phyloP scores from a whole-genome alignment of 163 green algal genomes.

The Chloromonas sp. region DNA sequence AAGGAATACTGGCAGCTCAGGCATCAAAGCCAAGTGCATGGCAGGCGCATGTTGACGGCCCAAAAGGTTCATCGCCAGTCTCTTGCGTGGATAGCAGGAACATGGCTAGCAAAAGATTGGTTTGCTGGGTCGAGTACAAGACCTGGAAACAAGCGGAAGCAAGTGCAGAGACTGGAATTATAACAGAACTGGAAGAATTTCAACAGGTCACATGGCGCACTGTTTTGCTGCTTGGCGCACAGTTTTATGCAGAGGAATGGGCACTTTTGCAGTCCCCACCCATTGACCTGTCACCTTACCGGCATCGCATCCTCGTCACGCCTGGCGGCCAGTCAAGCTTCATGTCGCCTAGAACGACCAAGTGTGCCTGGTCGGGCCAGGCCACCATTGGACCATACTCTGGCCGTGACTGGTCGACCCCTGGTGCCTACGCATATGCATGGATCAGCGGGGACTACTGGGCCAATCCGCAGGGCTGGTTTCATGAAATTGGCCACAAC shows the following conservation, averaged over 20 bases:
- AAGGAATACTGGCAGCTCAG: too few relatives aligned
- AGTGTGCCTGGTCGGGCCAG: conserved; percentile 13
- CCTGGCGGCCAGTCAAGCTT: conserved; percentile 1
- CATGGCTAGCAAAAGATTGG: too few relatives aligned
- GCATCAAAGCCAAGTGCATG: too few relatives aligned
- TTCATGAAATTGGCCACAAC: conserved; percentile 54
- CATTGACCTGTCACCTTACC: conserved; percentile 7
- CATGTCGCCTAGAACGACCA: conserved; percentile 2
- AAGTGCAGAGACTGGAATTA: too few relatives aligned
- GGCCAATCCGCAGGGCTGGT: conserved; percentile 19
- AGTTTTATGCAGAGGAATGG: conserved; percentile 17
- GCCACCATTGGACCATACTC: conserved; percentile 5
- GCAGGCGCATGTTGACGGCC: too few relatives aligned
- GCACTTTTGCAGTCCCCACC: neutral
- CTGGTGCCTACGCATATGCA: conserved; percentile 23
- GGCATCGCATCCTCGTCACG: conserved; percentile 14
- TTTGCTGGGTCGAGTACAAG: too few relatives aligned
- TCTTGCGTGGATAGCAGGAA: too few relatives aligned
- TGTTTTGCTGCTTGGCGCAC: neutral
- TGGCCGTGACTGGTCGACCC: conserved; percentile 7
- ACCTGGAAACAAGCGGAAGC: too few relatives aligned
- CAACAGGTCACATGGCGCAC: too few relatives aligned
- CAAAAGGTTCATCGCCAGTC: too few relatives aligned
- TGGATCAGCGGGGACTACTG: conserved; percentile 43
- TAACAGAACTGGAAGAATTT: too few relatives aligned